Base-by-base conservation (phyloP, 768 basidiomycete genomes). In the Lactarius vividus region DNA sequence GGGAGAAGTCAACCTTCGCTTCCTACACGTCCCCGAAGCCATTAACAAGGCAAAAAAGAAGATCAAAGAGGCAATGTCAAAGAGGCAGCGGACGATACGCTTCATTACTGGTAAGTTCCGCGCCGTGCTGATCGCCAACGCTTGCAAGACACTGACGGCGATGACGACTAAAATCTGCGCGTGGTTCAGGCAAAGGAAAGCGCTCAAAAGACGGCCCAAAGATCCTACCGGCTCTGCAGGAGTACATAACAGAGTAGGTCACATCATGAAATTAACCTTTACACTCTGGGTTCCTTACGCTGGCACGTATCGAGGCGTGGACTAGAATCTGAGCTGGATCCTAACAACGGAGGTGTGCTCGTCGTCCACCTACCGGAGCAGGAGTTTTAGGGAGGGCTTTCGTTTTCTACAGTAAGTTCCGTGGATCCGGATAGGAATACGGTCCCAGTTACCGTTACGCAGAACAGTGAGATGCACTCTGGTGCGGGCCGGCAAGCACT, bases 251-350 rank as follows among this genome's bases (percentile, higher is more conserved):
- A 52, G 10, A 16, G 59, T 61, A 4, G 4, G 59, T 49, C 13
- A n/a, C 20, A 7, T 53, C 37, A 33, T 39, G 46, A 35, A 20
- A 40, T 39, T 16, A 16, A 37, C 28, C 39, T 54, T 54, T 23
- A 35, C n/a, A 26, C 35, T 35, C 37, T 40, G 61, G 37, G 26
- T 54, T 42, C 28, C 20, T 62, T 33, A 54, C 53, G 53, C 4
- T 40, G 28, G 13, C 28, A 26, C 3, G 37, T 18, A 7, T 31
- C 3, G 26, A 54, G 52, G 26, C 61, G 61, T 53, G 61, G 53
- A 62, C 61, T 29, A 39, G 37, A 40, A 62, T 62, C 52, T 42
- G 29, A 42, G 57, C 10, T 42, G 28, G 57, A 59, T 42, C 57
- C 39, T 31, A 29, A 18, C 16, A 59, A 59, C 18, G 39, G 4